A percentile compares a stretch with the other conserved stretches of the same genome.
These are phyloP conservation scores for Cystobasidium onofrii DNA, from an alignment of 768 basidiomycete species.

Conservation along the genomic window DNA sequence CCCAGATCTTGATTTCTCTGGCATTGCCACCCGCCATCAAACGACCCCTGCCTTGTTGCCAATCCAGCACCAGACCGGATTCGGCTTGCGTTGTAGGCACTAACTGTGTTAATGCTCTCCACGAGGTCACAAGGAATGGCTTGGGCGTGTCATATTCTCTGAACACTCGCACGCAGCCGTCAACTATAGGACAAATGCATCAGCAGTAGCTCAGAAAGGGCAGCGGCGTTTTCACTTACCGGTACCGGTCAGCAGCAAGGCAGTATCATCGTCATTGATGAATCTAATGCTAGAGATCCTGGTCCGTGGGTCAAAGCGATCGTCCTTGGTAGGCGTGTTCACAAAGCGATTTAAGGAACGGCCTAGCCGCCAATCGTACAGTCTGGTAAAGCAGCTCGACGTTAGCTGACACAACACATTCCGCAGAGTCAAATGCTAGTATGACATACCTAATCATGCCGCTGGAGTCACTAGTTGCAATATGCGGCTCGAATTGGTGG, in stretches of 20 bases:
- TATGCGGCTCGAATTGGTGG: constrained; percentile 84
- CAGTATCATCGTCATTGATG: constrained; percentile 91
- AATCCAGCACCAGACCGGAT: constrained; percentile 76
- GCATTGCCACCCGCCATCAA: constrained; percentile 88
- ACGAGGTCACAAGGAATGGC: constrained; percentile 85
- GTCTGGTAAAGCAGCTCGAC: constrained; percentile 50
- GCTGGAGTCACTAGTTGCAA: constrained; percentile 73
- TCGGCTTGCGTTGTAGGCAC: constrained; percentile 56
- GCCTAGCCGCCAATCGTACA: constrained; percentile 88
- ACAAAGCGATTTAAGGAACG: constrained; percentile 72
- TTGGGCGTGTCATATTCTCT: constrained; percentile 76
- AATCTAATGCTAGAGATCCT: constrained; percentile 80
- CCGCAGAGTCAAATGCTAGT: not conserved
- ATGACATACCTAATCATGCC: constrained; percentile 70
- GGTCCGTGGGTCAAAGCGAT: constrained; percentile 48
- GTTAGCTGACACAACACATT: too few relatives aligned
- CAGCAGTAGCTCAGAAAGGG: not conserved
- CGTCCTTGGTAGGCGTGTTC: constrained; percentile 68
- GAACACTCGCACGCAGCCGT: constrained; percentile 83
- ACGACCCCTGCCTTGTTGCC: constrained; percentile 80
- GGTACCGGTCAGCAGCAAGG: constrained; percentile 77
- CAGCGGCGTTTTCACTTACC: constrained; percentile 50
- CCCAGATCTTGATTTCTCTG: constrained; percentile 81
- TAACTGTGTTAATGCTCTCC: constrained; percentile 75
- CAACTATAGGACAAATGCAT: constrained; percentile 52